Percentiles rank a stretch among this genome's conserved stretches.
phyloP scores from a whole-genome alignment of 176 grass and related monocot species.

The Rhynchospora pubera region DNA sequence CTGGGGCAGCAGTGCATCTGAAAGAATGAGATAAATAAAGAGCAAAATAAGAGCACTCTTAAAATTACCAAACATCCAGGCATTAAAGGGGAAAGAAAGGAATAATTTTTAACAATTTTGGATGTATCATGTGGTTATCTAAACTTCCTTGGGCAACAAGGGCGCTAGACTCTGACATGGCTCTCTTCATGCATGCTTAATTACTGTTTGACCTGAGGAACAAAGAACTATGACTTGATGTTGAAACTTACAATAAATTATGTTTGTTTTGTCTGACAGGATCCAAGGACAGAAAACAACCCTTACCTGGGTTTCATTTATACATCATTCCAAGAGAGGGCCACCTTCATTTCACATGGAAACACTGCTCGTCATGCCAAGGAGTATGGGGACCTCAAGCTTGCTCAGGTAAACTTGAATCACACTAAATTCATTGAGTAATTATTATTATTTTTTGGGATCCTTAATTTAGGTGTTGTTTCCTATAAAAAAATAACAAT shows the following conservation, averaged over 20 bases:
- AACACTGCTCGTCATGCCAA: conserved; percentile 89
- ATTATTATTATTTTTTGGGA: background rate
- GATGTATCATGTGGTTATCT: background rate
- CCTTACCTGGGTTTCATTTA: conserved; percentile 96
- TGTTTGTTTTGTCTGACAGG: conserved; percentile 39
- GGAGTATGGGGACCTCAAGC: conserved; percentile 76
- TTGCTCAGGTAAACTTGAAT: conserved; percentile 34
- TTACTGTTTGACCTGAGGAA: background rate
- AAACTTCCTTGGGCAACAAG: background rate
- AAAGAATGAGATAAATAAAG: background rate
- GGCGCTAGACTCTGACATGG: background rate
- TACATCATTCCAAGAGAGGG: conserved; percentile 92
- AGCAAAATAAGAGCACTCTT: background rate
- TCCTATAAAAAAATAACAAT: too few relatives aligned
- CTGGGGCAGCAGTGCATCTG: background rate
- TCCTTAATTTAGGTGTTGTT: background rate
- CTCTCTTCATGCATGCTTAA: background rate
- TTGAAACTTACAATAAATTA: background rate
- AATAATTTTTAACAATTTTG: background rate
- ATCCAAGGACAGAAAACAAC: conserved; percentile 97
- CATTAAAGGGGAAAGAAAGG: background rate
- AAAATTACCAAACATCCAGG: background rate
- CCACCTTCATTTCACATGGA: conserved; percentile 91
- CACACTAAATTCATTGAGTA: background rate
- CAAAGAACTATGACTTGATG: background rate